These are phyloP conservation scores for Isabelozyma gotoi DNA, from an alignment of 805 yeast species.

Conservation along the genomic window DNA sequence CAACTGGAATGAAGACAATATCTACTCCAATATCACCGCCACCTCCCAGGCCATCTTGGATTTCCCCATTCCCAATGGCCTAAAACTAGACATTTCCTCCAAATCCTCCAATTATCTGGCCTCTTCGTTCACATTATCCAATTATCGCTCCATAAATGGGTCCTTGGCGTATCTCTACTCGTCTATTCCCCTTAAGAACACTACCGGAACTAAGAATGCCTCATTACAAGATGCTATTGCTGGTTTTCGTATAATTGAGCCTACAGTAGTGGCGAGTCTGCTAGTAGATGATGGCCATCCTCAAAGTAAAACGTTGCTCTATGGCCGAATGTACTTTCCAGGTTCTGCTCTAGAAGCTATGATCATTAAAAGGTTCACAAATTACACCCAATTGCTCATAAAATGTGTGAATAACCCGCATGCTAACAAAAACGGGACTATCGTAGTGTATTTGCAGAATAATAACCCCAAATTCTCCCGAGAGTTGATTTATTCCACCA, in stretches of 20 bases:
- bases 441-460: constrained; percentile 71
- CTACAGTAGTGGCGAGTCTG: constrained; percentile 20
- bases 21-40: constrained; percentile 73
- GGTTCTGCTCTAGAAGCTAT: constrained; percentile 85
- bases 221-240: constrained; percentile 67
- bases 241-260: constrained; percentile 63
- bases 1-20: constrained; percentile 77
- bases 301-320: constrained; percentile 49
- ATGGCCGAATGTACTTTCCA: constrained; percentile 89
- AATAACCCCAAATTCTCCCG: constrained; percentile 61
- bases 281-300: background rate
- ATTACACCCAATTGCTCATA: constrained; percentile 61
- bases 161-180: constrained; percentile 80
- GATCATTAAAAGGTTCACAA: constrained; percentile 63
- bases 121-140: constrained; percentile 69
- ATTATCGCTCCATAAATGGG: constrained; percentile 67
- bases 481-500: constrained; percentile 79
- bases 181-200: constrained; percentile 52
- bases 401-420: constrained; percentile 74
- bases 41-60: constrained; percentile 69
- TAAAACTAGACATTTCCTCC: constrained; percentile 65
- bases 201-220: constrained; percentile 51
- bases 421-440: constrained; percentile 50
- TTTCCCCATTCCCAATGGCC: constrained; percentile 69
- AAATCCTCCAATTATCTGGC: constrained; percentile 69